A percentile compares a stretch with the other conserved stretches of the same genome.
Conservation (phyloP, 495 filamentous ascomycete genomes). For the Xylaria palmicola region DNA sequence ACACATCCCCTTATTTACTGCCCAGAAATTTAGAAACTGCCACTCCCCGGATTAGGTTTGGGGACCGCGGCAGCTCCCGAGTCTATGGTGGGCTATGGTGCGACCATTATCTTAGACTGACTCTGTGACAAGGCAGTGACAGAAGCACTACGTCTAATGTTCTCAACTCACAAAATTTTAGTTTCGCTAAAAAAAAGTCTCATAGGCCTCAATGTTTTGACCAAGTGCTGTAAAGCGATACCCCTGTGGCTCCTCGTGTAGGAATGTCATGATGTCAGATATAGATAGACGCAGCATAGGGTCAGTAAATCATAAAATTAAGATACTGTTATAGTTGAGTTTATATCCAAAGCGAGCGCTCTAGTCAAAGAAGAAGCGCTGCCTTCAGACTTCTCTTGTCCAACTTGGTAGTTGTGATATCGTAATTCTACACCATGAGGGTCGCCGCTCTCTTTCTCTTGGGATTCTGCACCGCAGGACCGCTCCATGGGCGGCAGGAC, state of each 20-base stretch:
- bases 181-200: constrained; percentile 1
- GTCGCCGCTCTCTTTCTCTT: not conserved
- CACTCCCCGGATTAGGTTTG: not conserved
- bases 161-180: not conserved
- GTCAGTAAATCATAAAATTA: not conserved
- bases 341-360: not conserved
- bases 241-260: not conserved
- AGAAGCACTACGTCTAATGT: not conserved
- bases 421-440: not conserved
- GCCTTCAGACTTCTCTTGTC: not conserved
- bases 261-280: not conserved
- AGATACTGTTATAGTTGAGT: not conserved
- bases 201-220: not conserved
- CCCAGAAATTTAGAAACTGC: not conserved
- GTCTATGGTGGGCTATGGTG: not conserved
- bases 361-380: not conserved
- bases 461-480: not conserved
- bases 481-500: not conserved
- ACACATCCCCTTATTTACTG: not conserved
- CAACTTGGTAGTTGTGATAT: not conserved
- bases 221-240: not conserved
- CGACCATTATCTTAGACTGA: not conserved
- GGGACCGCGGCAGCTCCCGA: not conserved
- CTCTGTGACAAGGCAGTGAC: not conserved
- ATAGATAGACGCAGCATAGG: not conserved